phyloP scores from a whole-genome alignment of 345 rosid species.

The Acer yangbiense region DNA sequence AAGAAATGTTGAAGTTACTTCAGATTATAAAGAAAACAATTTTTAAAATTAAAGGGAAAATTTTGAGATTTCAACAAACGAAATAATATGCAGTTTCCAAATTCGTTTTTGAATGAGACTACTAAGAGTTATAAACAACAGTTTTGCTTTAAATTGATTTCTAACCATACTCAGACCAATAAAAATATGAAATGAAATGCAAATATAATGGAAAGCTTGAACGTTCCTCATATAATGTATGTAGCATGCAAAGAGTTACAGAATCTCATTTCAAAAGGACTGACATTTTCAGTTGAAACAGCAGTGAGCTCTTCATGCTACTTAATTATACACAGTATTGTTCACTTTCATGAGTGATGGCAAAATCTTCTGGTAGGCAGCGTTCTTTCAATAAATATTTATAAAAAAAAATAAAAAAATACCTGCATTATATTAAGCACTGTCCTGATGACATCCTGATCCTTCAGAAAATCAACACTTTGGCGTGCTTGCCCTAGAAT shows the following conservation, averaged over 20 bases:
- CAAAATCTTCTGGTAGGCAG: neutral
- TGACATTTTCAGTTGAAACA: neutral
- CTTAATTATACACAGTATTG: too few species aligned
- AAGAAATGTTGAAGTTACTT: too few species aligned
- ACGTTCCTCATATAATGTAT: too few species aligned
- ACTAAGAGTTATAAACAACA: too few species aligned
- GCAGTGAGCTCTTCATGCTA: neutral
- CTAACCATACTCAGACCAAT: neutral
- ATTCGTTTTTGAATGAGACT: neutral
- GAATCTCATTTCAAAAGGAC: neutral
- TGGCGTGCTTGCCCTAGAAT: slow-evolving; percentile 94
- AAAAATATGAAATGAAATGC: neutral
- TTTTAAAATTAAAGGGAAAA: neutral
- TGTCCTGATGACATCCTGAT: slow-evolving; percentile 82
- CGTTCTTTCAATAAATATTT: neutral
- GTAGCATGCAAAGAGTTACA: neutral
- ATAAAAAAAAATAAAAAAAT: neutral
- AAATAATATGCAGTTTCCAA: neutral
- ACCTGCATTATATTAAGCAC: slow-evolving; percentile 98
- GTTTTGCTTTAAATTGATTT: neutral
- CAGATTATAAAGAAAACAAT: neutral
- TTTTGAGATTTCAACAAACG: neutral
- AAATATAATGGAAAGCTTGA: neutral
- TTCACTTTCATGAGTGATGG: too few species aligned
- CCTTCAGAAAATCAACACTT: slow-evolving; percentile 90